These are phyloP conservation scores for Rubia tinctorum DNA, from an alignment of 305 asterid species.

Conservation along the genomic window DNA sequence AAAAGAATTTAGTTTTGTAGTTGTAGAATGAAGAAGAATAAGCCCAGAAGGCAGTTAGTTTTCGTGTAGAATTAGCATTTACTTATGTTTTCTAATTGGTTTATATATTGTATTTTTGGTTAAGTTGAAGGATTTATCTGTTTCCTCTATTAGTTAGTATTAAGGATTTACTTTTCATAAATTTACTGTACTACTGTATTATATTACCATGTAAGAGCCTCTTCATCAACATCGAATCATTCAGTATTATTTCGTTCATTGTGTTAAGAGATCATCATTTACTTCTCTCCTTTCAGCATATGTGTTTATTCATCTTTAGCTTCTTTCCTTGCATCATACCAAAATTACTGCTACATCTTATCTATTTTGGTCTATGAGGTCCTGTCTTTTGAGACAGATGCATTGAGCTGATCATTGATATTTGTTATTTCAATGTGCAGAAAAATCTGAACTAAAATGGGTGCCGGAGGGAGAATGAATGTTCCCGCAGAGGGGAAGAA, in stretches of 20 bases:
- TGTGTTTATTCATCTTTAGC: too few relatives aligned
- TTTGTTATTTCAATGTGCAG: constrained; percentile 23
- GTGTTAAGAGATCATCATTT: background rate
- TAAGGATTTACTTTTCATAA: too few relatives aligned
- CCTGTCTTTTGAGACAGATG: background rate
- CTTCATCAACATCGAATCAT: too few relatives aligned
- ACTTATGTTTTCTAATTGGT: background rate
- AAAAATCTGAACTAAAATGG: constrained; percentile 50
- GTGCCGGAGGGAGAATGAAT: constrained; percentile 85
- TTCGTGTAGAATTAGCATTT: background rate
- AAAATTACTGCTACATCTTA: background rate
- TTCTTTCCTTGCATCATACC: background rate
- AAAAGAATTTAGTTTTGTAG: background rate
- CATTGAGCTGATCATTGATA: background rate
- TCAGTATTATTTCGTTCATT: background rate
- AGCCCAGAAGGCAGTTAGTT: background rate
- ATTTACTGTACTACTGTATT: background rate
- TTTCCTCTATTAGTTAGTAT: too few relatives aligned
- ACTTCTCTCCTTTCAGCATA: too few relatives aligned
- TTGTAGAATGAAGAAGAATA: background rate
- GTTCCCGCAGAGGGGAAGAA: constrained; percentile 46
- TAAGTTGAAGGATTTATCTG: background rate
- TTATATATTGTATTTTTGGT: background rate
- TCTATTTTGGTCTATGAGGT: background rate
- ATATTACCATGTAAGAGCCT: background rate